phyloP scores from a whole-genome alignment of 1,139 yeast genomes.

The Pichia sp. region DNA sequence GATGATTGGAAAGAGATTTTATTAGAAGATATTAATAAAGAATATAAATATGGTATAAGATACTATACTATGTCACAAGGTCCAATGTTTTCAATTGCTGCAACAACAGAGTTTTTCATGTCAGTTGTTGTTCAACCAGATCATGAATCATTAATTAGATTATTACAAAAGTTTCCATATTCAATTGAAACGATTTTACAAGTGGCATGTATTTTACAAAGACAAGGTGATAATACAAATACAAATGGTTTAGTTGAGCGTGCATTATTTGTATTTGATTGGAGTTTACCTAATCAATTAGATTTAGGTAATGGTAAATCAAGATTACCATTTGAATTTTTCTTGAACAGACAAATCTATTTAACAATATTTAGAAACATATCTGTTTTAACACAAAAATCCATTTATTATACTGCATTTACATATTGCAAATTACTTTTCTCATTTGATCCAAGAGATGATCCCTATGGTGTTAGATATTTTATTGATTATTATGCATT shows the following conservation, averaged over 20 bases:
- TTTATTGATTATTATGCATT: slow-evolving; percentile 77
- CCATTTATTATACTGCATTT: slow-evolving; percentile 72
- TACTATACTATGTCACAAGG: slow-evolving; percentile 50
- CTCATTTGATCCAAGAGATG: slow-evolving; percentile 69
- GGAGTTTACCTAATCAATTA: slow-evolving; percentile 46
- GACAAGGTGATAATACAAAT: slow-evolving; percentile 72
- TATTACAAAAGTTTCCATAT: slow-evolving; percentile 59
- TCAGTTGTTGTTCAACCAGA: slow-evolving; percentile 66
- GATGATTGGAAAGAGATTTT: slow-evolving; percentile 45
- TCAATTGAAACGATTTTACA: slow-evolving; percentile 76
- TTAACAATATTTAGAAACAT: slow-evolving; percentile 69
- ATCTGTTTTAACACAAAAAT: slow-evolving; percentile 64
- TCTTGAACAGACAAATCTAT: slow-evolving; percentile 72
- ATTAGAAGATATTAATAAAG: slow-evolving; percentile 39
- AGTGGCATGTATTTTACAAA: slow-evolving; percentile 64
- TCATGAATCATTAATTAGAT: slow-evolving; percentile 56
- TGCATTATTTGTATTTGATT: slow-evolving; percentile 72
- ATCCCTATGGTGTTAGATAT: slow-evolving; percentile 78
- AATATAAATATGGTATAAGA: slow-evolving; percentile 43
- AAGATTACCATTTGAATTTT: slow-evolving; percentile 70
- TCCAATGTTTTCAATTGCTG: slow-evolving; percentile 30
- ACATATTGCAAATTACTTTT: slow-evolving; percentile 65
- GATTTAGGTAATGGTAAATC: slow-evolving; percentile 53
- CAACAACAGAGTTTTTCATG: slow-evolving; percentile 46
- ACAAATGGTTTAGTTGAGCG: slow-evolving; percentile 70